Base-by-base conservation (phyloP, 2,329 filamentous ascomycete genomes). In the Hymenoscyphus repandus region DNA sequence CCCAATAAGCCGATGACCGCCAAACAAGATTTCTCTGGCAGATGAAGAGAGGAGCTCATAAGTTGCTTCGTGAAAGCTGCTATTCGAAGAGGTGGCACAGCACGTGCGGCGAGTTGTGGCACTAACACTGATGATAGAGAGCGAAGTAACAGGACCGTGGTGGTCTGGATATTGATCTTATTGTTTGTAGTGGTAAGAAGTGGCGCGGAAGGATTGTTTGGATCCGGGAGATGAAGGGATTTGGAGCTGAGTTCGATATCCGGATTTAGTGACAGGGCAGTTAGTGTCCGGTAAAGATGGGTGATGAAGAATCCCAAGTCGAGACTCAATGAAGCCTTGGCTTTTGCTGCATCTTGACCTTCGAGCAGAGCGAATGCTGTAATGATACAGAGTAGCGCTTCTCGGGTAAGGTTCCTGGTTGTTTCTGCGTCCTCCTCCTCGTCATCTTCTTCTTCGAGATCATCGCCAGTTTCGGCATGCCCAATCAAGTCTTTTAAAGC, bases 321-420 rank as follows among this genome's bases (percentile, higher is more conserved):
- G 44, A 99, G 83, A 63, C 91, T 88, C 4, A 97, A 79, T 40
- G 85, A 78, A 39, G 84, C 80, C 51, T 90, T 86, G 44, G 90
- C 87, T 70, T 90, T 92, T 71, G 88, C 85, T 13, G 85, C 90
- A 64, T 96, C 92, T 72, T 99, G 93, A 44, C 93, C 92, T 57
- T 93, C 88, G 36, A 99, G 83, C 6, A 99, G 83, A n/a, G 92
- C 90, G 65, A 95, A 97, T 22, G 95, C 93, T 1, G 93, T 99
- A 63, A 95, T 90, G 51, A 91, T 95, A 73, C 92, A 96, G 50
- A 99, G 86, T 5, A 99, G 83, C 10, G 88, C 82, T 70, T 97
- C 91, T 58, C 93, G 85, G 22, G 85, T 90, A 10, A 86, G 74
- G 69, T 96, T 91, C 50, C 91, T 83, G 36, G 76, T 74, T 1